Evolutionary conservation across 2,329 filamentous ascomycete species (phyloP).

Genomic region (Pochonia chlamydosporia): DNA sequence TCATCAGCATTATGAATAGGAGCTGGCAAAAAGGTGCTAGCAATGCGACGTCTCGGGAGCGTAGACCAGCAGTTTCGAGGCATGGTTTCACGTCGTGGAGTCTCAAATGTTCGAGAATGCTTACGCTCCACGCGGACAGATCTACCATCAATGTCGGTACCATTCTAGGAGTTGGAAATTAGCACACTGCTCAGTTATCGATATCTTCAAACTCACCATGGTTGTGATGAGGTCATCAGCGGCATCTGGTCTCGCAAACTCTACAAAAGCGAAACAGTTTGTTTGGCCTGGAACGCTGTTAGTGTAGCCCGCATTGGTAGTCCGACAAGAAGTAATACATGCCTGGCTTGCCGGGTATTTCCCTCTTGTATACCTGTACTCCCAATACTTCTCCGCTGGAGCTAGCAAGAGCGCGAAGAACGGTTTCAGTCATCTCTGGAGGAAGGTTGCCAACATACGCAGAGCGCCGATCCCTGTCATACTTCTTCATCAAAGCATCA

Average conservation of each 20-base stretch:
- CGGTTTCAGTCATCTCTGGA: constrained; percentile 24
- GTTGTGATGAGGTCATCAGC: constrained; percentile 29
- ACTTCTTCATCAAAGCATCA: constrained; percentile 22
- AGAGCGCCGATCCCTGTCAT: constrained; percentile 39
- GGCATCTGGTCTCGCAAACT: constrained; percentile 30
- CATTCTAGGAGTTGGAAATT: constrained; percentile 22
- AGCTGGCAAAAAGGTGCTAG: background rate
- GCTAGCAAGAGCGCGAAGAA: constrained; percentile 31
- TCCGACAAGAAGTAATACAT: background rate
- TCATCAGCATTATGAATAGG: background rate
- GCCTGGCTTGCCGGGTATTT: constrained; percentile 10
- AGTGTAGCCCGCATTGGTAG: constrained; percentile 5
- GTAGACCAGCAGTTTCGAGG: constrained; percentile 6
- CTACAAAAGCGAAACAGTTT: constrained; percentile 30
- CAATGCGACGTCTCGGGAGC: constrained; percentile 4
- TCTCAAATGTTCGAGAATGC: constrained; percentile 17
- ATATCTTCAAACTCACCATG: constrained; percentile 26
- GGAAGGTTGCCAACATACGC: constrained; percentile 44
- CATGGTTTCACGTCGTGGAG: constrained; percentile 10
- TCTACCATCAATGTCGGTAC: constrained; percentile 22
- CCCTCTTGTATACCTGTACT: constrained; percentile 18
- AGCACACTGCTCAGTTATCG: constrained; percentile 4
- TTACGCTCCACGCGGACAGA: constrained; percentile 34
- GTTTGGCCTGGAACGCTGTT: constrained; percentile 12
- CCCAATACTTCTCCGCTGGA: constrained; percentile 31